A percentile compares a stretch with the other conserved stretches of the same genome.
Conservation (phyloP, 371 early-diverging fungal species). For the Mucor mucedo region DNA sequence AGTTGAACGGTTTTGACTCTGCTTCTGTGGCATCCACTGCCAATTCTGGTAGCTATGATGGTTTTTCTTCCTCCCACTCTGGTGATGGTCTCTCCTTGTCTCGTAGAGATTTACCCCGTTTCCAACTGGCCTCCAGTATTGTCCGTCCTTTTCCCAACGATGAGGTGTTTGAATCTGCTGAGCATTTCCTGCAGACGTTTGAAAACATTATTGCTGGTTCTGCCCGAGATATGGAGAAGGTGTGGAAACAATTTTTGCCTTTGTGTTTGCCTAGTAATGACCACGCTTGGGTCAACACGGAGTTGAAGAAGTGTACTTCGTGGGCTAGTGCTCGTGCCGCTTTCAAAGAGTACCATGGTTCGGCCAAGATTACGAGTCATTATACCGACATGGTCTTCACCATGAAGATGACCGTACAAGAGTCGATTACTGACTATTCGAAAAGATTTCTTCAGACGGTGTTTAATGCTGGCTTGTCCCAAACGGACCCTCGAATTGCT, state of each 20-base stretch:
- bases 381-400: background rate
- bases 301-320: background rate
- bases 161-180: slow-evolving; percentile 7
- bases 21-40: too few relatives aligned
- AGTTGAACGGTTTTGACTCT: too few relatives aligned
- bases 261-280: background rate
- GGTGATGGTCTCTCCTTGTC: background rate
- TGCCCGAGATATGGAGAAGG: background rate
- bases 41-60: too few relatives aligned
- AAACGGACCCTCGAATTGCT: background rate
- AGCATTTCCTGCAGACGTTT: background rate
- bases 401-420: background rate
- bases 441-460: slow-evolving; percentile 2
- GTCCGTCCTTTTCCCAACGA: background rate
- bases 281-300: background rate
- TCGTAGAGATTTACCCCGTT: slow-evolving; percentile 1
- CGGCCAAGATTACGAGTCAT: background rate
- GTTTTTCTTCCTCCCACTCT: too few relatives aligned
- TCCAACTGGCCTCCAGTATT: background rate
- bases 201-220: slow-evolving; percentile 2
- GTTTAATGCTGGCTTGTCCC: background rate
- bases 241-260: background rate
- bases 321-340: background rate
- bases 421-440: slow-evolving; percentile 1
- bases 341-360: background rate